Percentiles rank a stretch among this genome's conserved stretches.
Conservation (phyloP, 2,329 filamentous ascomycete genomes). For the Incumbomyces lentus region DNA sequence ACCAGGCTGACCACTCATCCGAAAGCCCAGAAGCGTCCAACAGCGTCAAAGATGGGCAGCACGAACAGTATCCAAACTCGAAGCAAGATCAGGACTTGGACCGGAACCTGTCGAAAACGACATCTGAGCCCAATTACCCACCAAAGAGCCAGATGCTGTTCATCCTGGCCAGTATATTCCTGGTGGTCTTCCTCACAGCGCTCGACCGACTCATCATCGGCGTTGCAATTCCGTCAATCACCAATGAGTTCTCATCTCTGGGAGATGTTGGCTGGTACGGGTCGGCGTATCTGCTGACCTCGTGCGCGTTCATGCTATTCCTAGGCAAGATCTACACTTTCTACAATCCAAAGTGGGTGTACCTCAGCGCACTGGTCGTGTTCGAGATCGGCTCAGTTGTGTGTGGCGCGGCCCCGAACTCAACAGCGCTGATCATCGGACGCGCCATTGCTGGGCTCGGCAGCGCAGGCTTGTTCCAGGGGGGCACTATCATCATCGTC, state of each 20-base stretch:
- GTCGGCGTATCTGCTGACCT: slow-evolving; percentile 34
- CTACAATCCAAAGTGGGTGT: slow-evolving; percentile 27
- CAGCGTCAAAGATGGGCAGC: neutral
- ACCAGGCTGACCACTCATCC: no score
- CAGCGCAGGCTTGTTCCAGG: slow-evolving; percentile 26
- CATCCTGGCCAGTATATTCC: neutral
- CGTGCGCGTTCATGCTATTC: slow-evolving; percentile 34
- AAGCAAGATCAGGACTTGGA: slow-evolving; percentile 9
- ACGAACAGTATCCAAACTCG: neutral
- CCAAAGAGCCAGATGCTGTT: neutral
- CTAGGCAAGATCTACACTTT: slow-evolving; percentile 40
- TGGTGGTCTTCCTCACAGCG: slow-evolving; percentile 1
- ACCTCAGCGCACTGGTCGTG: slow-evolving; percentile 22
- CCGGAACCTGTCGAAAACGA: neutral
- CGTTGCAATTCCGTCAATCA: slow-evolving; percentile 20
- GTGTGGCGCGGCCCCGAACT: slow-evolving; percentile 23
- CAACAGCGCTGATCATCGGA: slow-evolving; percentile 25
- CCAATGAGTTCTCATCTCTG: slow-evolving; percentile 29
- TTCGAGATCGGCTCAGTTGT: slow-evolving; percentile 27
- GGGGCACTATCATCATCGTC: slow-evolving; percentile 34
- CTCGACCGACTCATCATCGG: slow-evolving; percentile 10
- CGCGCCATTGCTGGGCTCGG: slow-evolving; percentile 27
- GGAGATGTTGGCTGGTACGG: slow-evolving; percentile 31
- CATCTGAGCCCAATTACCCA: neutral
- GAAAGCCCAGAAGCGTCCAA: neutral